Percentiles rank a stretch among this genome's conserved stretches.
Evolutionary conservation across 306 rosid genomes (phyloP).

Genomic region (Prunus fruticosa): DNA sequence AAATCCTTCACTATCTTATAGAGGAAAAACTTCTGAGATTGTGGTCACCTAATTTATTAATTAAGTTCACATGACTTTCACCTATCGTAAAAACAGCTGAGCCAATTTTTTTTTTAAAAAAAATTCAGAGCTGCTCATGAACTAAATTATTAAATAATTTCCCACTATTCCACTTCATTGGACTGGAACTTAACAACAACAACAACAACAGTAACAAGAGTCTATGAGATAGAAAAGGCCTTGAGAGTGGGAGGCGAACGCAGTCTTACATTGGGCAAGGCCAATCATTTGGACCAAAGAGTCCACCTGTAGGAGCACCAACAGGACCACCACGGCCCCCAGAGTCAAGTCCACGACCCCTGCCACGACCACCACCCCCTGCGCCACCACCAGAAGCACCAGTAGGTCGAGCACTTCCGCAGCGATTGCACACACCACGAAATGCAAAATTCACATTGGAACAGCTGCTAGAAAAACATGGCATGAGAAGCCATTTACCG

Average conservation of each 20-base stretch:
- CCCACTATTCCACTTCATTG: slow-evolving; percentile 9
- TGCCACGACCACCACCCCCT: slow-evolving; percentile 88
- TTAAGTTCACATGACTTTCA: background rate
- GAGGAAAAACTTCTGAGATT: background rate
- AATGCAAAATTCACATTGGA: slow-evolving; percentile 95
- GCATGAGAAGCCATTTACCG: slow-evolving; percentile 34
- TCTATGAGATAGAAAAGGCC: background rate
- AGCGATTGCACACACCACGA: slow-evolving; percentile 98
- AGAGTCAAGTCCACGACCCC: slow-evolving; percentile 74
- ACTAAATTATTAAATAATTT: background rate
- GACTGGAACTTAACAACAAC: slow-evolving; percentile 1
- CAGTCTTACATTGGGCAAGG: slow-evolving; percentile 85
- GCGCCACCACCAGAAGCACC: slow-evolving; percentile 72
- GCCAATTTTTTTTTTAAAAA: background rate
- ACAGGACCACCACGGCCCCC: slow-evolving; percentile 62
- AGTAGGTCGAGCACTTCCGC: slow-evolving; percentile 96
- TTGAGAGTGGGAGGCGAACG: background rate
- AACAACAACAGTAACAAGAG: background rate
- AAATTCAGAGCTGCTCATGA: background rate
- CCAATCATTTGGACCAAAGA: slow-evolving; percentile 99
- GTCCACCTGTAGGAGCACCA: slow-evolving; percentile 70
- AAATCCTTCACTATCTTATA: no score
- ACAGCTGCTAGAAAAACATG: slow-evolving; percentile 62
- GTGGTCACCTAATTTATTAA: background rate
- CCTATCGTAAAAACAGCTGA: background rate